Evolutionary conservation across 2,329 filamentous ascomycete genomes (phyloP), one percentile per base, ranked within the genome.

Genomic region (Saccharata proteae): DNA sequence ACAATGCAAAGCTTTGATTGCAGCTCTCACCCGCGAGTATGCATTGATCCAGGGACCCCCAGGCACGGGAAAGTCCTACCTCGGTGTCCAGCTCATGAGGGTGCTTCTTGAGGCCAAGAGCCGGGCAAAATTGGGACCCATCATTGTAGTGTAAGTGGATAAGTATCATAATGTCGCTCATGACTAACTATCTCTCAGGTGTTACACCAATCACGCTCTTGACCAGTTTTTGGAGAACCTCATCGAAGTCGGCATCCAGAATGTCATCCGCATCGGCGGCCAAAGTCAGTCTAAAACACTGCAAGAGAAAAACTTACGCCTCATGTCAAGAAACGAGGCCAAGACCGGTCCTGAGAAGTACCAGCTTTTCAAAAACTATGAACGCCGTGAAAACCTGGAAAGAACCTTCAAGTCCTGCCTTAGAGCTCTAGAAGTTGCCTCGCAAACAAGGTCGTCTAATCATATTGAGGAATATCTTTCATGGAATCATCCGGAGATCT

Each of bases 21-120:
- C 62, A 12, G 62, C 70, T 3, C 49, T 81, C 1, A 60, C 55
- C 1, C 59, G 63, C 1, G 61, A 62, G 19, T 48, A 79, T 6
- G 66, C 71, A 1, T 55, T 80, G 4, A 76, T 80, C 8, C 76
- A 82, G 53, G 78, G 78, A 0, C 77, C 77, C 0, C 77, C 77
- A 0, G 77, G 78, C 0, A 82, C 77, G 0, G 77, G 78, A 0
- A 82, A 82, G 45, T 69, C 62, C 4, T 80, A 67, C 39, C 61
- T 67, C 0, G 76, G 75, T 3, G 61, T 72, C 2, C 60, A 66
- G 25, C 47, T 80, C n/a, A 65, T 78, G 36, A 66, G 67, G 37
- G 59, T 64, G 0, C 45, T 77, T 5, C 43, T 77, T 57, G 8
- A 64, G 57, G 49, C 53, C 33, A 55, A 49, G 17, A 25, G 38